A percentile compares a stretch with the other conserved stretches of the same genome.
Conservation (phyloP, 2,329 filamentous ascomycete species). For the Teratosphaeria pseudoeucalypti region DNA sequence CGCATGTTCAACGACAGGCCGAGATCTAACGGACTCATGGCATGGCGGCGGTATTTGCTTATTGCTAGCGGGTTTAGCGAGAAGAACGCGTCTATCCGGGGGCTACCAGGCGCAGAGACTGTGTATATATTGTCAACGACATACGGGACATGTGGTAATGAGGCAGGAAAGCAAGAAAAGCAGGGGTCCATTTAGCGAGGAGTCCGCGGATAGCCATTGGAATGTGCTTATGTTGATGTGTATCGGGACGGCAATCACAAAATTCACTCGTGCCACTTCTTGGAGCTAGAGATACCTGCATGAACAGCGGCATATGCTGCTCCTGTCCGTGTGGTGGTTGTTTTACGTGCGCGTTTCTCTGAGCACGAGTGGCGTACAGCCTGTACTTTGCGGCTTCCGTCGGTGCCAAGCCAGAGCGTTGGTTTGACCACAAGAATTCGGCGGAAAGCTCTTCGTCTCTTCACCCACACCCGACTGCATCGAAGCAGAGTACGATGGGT, state of each 20-base stretch:
- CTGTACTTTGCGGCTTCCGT: background rate
- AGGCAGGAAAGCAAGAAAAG: background rate
- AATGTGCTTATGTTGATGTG: background rate
- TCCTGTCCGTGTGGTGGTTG: background rate
- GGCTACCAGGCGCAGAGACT: background rate
- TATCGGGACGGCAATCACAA: background rate
- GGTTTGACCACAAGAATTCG: background rate
- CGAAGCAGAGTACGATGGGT: conserved; percentile 10
- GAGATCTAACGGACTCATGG: background rate
- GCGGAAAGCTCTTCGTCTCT: background rate
- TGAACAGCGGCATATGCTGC: background rate
- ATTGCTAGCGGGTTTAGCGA: background rate
- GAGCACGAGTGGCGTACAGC: background rate
- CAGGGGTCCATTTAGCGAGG: background rate
- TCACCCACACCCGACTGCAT: background rate
- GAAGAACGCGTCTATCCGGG: background rate
- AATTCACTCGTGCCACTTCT: background rate
- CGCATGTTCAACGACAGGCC: background rate
- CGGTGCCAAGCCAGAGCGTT: background rate
- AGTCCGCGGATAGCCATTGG: background rate
- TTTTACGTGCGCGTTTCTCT: background rate
- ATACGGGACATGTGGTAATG: background rate
- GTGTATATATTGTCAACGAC: background rate
- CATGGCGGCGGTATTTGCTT: background rate
- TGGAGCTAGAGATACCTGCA: background rate